Conservation (phyloP, 352 stramenopile genomes). For the Globisporangium camurandrum region DNA sequence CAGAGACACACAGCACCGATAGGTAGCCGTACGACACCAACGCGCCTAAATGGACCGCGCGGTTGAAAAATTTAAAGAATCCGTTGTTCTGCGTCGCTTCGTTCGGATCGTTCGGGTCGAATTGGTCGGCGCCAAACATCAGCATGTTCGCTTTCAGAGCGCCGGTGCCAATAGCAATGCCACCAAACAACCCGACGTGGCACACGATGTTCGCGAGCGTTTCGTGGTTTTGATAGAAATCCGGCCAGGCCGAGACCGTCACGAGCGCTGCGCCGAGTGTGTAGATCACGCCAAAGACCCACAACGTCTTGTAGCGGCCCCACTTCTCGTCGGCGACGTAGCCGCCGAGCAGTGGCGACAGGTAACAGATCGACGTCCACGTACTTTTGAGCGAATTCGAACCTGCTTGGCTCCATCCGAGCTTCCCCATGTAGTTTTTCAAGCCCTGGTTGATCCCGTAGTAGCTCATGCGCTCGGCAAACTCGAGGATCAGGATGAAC, state of each 20-base stretch:
- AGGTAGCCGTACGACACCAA: slow-evolving; percentile 89
- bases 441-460: slow-evolving; percentile 85
- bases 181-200: slow-evolving; percentile 64
- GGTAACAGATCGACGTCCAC: slow-evolving; percentile 84
- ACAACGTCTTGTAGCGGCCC: slow-evolving; percentile 78
- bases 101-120: slow-evolving; percentile 78
- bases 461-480: slow-evolving; percentile 78
- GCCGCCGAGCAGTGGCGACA: slow-evolving; percentile 73
- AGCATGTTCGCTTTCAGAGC: slow-evolving; percentile 87
- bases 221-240: slow-evolving; percentile 36
- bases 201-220: slow-evolving; percentile 57
- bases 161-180: slow-evolving; percentile 70
- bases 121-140: slow-evolving; percentile 82
- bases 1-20: slow-evolving; percentile 84
- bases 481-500: slow-evolving; percentile 85
- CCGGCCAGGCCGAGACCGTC: slow-evolving; percentile 55
- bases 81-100: slow-evolving; percentile 72
- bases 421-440: slow-evolving; percentile 81
- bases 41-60: slow-evolving; percentile 87
- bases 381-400: slow-evolving; percentile 86
- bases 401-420: slow-evolving; percentile 69
- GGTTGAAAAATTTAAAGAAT: slow-evolving; percentile 92
- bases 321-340: slow-evolving; percentile 85
- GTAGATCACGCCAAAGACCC: slow-evolving; percentile 79
- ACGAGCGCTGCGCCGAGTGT: slow-evolving; percentile 61